Evolutionary conservation across 1,139 yeast genomes (phyloP), one percentile per base, ranked within the genome.

Genomic region (Yamadazyma aaseri): DNA sequence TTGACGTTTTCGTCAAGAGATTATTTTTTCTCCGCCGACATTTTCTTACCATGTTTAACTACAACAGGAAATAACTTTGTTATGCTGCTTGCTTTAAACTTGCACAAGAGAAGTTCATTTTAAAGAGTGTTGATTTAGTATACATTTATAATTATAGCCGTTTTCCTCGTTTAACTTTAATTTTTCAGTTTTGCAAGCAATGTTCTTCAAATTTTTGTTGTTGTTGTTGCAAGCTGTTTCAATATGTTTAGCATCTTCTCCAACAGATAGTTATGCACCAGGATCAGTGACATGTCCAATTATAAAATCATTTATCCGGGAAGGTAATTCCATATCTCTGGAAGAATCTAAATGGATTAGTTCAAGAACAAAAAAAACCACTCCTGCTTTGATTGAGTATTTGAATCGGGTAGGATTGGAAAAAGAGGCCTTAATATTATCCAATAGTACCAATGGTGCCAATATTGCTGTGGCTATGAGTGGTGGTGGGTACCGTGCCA

Each of bases 401-500:
- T 62, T 87, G 33, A 58, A 67, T 7, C 64, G 74, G 14, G 76
- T 86, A 4, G 76, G 80, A 35, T 51, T 83, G 48, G 61, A 75
- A 5, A 81, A 76, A 48, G 75, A 79, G 46, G 73, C 77, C 2
- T 62, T 59, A 13, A 47, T 53, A 3, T 80, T 77, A 47, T 38
- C 45, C 38, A 46, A 51, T 53, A 60, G 37, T 49, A 63, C 56
- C 41, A 43, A 57, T 28, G 60, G 72, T 20, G 66, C 75, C 35
- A 70, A 63, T 32, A 68, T 86, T 35, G 96, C 83, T 3, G 53
- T 87, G 14, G 89, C 95, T 3, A 83, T 86, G 52, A 79, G 92
- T 5, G 97, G 97, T 26, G 97, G 97, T 50, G 95, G 96, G 3
- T 87, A 86, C 60, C 73, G 97, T 39, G 95, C 96, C 33, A 86